A percentile compares a stretch with the other conserved stretches of the same genome.
phyloP scores from a whole-genome alignment of 73 alveolate species.

The Durusdinium trenchii region DNA sequence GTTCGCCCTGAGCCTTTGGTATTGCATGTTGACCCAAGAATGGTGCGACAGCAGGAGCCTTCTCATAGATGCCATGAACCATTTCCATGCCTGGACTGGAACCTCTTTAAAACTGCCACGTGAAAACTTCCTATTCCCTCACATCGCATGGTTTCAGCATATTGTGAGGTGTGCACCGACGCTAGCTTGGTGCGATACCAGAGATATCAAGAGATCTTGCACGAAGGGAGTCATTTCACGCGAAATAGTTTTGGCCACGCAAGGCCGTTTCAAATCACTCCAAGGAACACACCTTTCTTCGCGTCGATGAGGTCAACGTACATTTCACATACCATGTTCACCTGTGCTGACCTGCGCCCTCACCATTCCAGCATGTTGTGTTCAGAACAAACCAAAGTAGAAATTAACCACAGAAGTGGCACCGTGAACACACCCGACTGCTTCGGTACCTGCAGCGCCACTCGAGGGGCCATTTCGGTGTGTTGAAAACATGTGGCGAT shows the following conservation, averaged over 20 bases:
- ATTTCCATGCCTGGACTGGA: background rate
- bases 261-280: background rate
- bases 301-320: background rate
- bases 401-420: background rate
- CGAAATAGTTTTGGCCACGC: background rate
- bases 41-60: too few species aligned
- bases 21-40: too few species aligned
- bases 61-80: background rate
- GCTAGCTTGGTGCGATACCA: constrained; percentile 19
- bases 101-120: background rate
- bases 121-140: background rate
- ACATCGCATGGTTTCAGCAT: background rate
- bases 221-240: background rate
- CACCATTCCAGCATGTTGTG: too few species aligned
- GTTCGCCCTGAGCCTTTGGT: too few species aligned
- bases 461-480: too few species aligned
- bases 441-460: too few species aligned
- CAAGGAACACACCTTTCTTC: background rate
- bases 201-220: background rate
- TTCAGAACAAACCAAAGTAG: too few species aligned
- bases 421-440: constrained; percentile 25
- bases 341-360: too few species aligned
- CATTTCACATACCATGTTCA: too few species aligned
- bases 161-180: background rate
- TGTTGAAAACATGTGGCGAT: too few species aligned